These are phyloP conservation scores for Rhizophora apiculata DNA, from an alignment of 345 rosid genomes.

Conservation along the genomic window DNA sequence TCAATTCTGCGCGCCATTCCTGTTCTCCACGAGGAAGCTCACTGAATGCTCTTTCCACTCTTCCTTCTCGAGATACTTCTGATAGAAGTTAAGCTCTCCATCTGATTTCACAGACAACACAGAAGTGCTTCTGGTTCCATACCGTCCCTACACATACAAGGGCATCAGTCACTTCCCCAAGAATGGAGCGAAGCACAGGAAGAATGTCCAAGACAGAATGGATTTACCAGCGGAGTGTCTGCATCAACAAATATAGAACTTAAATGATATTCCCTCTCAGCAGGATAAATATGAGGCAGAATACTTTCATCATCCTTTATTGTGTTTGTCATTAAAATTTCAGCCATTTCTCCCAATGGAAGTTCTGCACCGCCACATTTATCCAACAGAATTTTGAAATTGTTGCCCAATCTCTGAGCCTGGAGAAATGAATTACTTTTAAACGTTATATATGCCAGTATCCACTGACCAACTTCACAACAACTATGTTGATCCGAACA, in stretches of 20 bases:
- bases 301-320: conserved; percentile 41
- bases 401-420: conserved; percentile 51
- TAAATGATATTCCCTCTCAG: conserved; percentile 38
- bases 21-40: conserved; percentile 28
- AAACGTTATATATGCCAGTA: not conserved
- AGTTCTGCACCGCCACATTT: conserved; percentile 37
- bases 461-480: not conserved
- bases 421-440: conserved; percentile 17
- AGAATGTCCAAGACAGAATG: not conserved
- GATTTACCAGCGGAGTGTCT: conserved; percentile 32
- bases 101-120: conserved; percentile 42
- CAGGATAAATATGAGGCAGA: conserved; percentile 41
- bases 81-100: conserved; percentile 50
- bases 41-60: conserved; percentile 48
- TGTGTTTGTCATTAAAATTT: conserved; percentile 54
- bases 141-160: conserved; percentile 44
- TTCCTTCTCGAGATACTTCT: conserved; percentile 51
- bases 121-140: conserved; percentile 74
- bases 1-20: not conserved
- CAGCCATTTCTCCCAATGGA: conserved; percentile 47
- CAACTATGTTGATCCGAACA: too few relatives aligned
- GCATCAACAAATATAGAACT: conserved; percentile 67
- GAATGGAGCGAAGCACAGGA: not conserved
- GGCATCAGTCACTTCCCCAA: not conserved
- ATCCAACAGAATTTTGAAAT: conserved; percentile 39